Percentiles rank a stretch among this genome's conserved stretches.
phyloP scores from a whole-genome alignment of 371 early-diverging fungal species.

The Lichtheimia ornata region DNA sequence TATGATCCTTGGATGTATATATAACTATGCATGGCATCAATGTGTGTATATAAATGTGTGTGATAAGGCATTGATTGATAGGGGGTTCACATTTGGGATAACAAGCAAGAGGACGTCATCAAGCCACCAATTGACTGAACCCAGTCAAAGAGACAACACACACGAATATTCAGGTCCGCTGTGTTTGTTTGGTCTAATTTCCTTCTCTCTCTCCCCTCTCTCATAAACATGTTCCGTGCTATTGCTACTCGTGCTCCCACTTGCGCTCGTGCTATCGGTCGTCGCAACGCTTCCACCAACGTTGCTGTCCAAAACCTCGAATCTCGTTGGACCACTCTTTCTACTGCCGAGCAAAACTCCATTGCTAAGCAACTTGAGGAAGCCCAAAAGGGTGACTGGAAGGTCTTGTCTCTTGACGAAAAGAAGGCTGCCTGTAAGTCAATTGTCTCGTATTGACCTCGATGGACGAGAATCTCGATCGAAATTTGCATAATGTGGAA shows the following conservation, averaged over 20 bases:
- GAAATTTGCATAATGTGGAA: background rate
- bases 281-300: slow-evolving; percentile 53
- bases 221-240: slow-evolving; percentile 37
- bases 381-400: slow-evolving; percentile 94
- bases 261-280: slow-evolving; percentile 38
- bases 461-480: background rate
- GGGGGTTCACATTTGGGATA: no score
- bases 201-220: slow-evolving; percentile 2
- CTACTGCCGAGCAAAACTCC: slow-evolving; percentile 81
- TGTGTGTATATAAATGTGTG: no score
- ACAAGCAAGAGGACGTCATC: background rate
- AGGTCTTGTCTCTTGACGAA: slow-evolving; percentile 83
- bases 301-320: slow-evolving; percentile 73
- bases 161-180: slow-evolving; percentile 10
- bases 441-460: background rate
- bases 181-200: slow-evolving; percentile 5
- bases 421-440: slow-evolving; percentile 90
- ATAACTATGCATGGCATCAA: no score
- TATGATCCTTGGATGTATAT: no score
- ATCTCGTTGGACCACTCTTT: slow-evolving; percentile 82
- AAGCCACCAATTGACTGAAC: background rate
- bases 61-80: no score
- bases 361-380: slow-evolving; percentile 80
- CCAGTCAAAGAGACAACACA: no score
- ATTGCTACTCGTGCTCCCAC: slow-evolving; percentile 35